Evolutionary conservation across 495 filamentous ascomycete species (phyloP), one percentile per base, ranked within the genome.

Genomic region (Acidiella bohemica): DNA sequence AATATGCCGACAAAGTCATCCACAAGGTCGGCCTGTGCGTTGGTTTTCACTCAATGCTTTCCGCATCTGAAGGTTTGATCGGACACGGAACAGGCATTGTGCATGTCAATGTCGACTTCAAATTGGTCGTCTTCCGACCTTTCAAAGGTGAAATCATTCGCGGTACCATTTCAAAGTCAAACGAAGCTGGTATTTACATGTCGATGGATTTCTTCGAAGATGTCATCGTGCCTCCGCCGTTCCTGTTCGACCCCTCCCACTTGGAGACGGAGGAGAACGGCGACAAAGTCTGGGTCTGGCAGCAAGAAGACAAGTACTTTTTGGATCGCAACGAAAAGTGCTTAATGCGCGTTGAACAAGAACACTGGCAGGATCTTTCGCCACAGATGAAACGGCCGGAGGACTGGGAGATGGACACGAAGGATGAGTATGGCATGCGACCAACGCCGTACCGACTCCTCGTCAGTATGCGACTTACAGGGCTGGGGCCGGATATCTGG

Each of bases 61-160:
- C 76, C 50, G 77, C 81, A 4, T 92, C 87, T 0, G 92, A 97
- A 55, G 92, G 92, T 23, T 65, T 88, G 26, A 86, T 96, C 46
- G 88, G 86, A 20, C 81, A 94, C 62, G 85, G 84, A 13, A 81
- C 74, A 24, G 90, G 90, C 2, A 67, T 84, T 38, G 84, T 92
- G 17, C 86, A 93, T 54, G 83, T 95, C 16, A 94, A 95, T 53
- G 88, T 93, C 19, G 81, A 88, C 56, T 97, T 94, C 59, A 78
- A 82, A 17, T 62, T 96, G 50, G 67, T 93, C n/a, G 83, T 95
- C 7, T 96, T 96, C 58, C 73, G 90, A 20, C 90, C 90, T 0
- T 95, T 93, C 64, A 84, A 92, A 56, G 78, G 80, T 16, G 92
- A 97, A 57, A 82, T 92, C 33, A 64, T 96, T 44, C 63, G 79